Conservation (phyloP, 177 flowering plant species). For the Vitis hybrid region DNA sequence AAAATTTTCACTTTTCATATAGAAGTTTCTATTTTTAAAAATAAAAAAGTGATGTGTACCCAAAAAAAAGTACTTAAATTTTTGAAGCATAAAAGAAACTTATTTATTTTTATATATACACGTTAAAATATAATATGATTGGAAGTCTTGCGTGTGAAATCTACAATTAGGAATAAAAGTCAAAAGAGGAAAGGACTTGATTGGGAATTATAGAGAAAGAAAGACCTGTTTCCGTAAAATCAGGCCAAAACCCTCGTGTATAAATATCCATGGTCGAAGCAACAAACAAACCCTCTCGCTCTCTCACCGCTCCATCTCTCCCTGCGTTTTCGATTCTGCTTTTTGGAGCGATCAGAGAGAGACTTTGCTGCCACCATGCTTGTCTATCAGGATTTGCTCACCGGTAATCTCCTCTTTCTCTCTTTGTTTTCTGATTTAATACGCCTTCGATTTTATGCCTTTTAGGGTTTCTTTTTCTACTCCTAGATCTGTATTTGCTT, state of each 20-base stretch:
- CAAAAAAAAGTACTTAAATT: too few relatives aligned
- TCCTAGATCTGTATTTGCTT: background rate
- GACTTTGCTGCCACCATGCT: slow-evolving; percentile 38
- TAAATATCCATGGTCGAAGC: background rate
- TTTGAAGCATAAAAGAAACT: too few relatives aligned
- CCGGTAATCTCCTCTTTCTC: slow-evolving; percentile 27
- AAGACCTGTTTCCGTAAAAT: background rate
- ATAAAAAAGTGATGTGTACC: too few relatives aligned
- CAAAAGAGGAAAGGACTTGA: background rate
- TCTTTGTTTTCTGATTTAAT: background rate
- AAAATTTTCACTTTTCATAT: too few relatives aligned
- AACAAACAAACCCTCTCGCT: slow-evolving; percentile 6
- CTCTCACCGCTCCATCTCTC: slow-evolving; percentile 18
- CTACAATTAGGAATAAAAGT: too few relatives aligned
- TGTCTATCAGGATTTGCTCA: slow-evolving; percentile 50
- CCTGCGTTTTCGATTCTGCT: slow-evolving; percentile 2
- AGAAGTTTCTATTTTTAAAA: too few relatives aligned
- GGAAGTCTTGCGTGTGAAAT: too few relatives aligned
- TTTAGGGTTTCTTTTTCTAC: background rate
- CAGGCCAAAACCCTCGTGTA: slow-evolving; percentile 13
- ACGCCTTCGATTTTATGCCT: background rate
- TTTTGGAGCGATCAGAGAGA: slow-evolving; percentile 19
- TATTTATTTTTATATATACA: too few relatives aligned
- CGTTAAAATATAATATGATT: too few relatives aligned
- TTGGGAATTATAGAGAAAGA: slow-evolving; percentile 3